Evolutionary conservation across 1,139 yeast species (phyloP).

Genomic region (Saccharomycopsis hybrid): DNA sequence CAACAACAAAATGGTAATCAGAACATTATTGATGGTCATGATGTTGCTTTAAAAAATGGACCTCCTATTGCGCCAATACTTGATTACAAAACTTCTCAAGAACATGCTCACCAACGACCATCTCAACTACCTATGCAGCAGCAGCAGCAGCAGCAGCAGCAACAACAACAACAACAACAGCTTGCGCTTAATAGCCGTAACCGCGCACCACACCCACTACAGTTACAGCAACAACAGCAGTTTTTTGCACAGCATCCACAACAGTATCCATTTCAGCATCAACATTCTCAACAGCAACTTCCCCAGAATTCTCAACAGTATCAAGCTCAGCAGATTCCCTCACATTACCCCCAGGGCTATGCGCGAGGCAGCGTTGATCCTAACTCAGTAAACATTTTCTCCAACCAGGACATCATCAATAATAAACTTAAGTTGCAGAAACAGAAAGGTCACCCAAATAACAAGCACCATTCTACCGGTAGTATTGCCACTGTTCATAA

Average conservation of each 20-base stretch:
- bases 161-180: neutral
- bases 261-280: neutral
- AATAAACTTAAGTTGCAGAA: constrained; percentile 3
- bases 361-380: constrained; percentile 7
- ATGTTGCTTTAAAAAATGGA: too few species aligned
- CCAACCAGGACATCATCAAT: constrained; percentile 15
- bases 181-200: neutral
- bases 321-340: constrained; percentile 1
- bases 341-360: neutral
- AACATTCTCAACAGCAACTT: neutral
- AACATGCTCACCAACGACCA: neutral
- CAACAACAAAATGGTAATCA: neutral
- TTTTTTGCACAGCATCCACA: neutral
- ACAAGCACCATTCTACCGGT: neutral
- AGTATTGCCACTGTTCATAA: neutral
- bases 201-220: neutral
- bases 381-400: constrained; percentile 11
- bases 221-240: constrained; percentile 1
- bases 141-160: neutral
- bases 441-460: neutral
- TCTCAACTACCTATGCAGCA: neutral
- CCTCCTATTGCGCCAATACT: too few species aligned
- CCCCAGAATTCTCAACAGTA: constrained; percentile 1
- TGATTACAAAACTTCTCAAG: neutral
- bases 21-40: neutral